Percentiles rank a stretch among this genome's conserved stretches.
phyloP scores from a whole-genome alignment of 805 yeast species.

The Candida tammaniensis region DNA sequence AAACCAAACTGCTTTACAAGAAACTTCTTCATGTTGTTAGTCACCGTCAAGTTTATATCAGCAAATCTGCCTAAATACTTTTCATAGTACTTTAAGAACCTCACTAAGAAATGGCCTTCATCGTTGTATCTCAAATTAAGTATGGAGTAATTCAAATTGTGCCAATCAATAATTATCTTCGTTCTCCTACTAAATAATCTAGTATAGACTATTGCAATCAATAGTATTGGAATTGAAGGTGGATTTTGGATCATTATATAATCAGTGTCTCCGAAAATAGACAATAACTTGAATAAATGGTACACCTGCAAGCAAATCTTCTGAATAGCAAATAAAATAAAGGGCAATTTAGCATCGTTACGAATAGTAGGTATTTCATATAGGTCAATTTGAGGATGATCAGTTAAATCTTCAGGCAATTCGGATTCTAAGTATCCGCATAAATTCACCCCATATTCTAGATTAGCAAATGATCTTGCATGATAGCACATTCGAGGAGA shows the following conservation, averaged over 20 bases:
- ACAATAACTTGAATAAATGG: conserved; percentile 46
- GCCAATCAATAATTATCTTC: conserved; percentile 88
- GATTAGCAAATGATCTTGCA: conserved; percentile 68
- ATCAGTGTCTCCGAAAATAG: conserved; percentile 57
- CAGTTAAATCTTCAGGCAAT: conserved; percentile 50
- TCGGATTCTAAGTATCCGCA: conserved; percentile 75
- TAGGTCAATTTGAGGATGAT: conserved; percentile 51
- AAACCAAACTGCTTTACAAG: conserved; percentile 57
- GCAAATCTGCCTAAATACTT: conserved; percentile 58
- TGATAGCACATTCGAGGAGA: conserved; percentile 95
- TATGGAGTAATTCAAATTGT: conserved; percentile 85
- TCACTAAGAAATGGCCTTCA: conserved; percentile 59
- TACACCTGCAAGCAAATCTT: conserved; percentile 61
- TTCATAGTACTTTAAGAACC: conserved; percentile 62
- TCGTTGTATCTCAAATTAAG: conserved; percentile 61
- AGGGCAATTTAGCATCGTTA: conserved; percentile 46
- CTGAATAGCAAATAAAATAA: conserved; percentile 49
- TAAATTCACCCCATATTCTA: conserved; percentile 72
- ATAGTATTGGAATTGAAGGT: conserved; percentile 81
- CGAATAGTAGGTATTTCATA: conserved; percentile 41
- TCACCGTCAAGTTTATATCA: conserved; percentile 75
- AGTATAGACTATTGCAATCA: conserved; percentile 56
- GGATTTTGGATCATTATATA: conserved; percentile 85
- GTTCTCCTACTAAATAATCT: conserved; percentile 50
- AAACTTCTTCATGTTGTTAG: conserved; percentile 65